A percentile compares a stretch with the other conserved stretches of the same genome.
Evolutionary conservation across 164 flowering plant genomes (phyloP).

Genomic region (Hamamelis virginiana): DNA sequence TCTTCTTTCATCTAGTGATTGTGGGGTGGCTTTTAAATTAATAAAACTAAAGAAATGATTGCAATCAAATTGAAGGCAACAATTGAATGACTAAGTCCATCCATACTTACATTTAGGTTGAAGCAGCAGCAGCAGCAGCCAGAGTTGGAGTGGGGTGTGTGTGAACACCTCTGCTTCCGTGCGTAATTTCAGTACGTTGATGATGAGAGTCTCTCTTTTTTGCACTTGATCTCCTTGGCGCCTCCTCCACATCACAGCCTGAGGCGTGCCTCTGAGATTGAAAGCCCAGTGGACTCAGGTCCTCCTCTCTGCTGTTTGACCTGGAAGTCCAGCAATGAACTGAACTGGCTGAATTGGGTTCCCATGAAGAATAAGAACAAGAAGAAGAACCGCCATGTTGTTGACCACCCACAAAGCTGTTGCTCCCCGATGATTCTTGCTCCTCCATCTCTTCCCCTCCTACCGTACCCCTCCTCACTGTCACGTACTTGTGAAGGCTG

Average conservation of each 20-base stretch:
- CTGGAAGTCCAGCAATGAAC: slow-evolving; percentile 60
- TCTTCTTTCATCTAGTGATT: no score
- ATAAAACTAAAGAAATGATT: no score
- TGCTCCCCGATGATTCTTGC: slow-evolving; percentile 84
- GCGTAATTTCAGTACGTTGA: slow-evolving; percentile 29
- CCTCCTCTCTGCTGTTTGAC: slow-evolving; percentile 25
- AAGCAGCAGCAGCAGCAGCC: slow-evolving; percentile 21
- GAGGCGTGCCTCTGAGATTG: slow-evolving; percentile 13
- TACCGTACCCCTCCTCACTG: slow-evolving; percentile 51
- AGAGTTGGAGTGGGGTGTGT: no score
- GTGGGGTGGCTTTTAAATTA: no score
- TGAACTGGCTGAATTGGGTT: slow-evolving; percentile 79
- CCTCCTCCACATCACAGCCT: slow-evolving; percentile 1
- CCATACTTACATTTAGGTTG: slow-evolving; percentile 19
- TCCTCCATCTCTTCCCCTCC: slow-evolving; percentile 49
- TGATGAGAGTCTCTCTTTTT: slow-evolving; percentile 26
- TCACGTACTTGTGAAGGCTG: slow-evolving; percentile 86
- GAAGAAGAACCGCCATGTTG: slow-evolving; percentile 48
- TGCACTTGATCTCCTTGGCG: slow-evolving; percentile 9
- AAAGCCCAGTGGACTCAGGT: slow-evolving; percentile 22
- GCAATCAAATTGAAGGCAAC: no score
- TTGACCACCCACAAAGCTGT: slow-evolving; percentile 47
- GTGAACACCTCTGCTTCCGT: slow-evolving; percentile 26
- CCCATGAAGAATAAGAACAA: slow-evolving; percentile 73
- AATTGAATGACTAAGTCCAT: no score